A percentile compares a stretch with the other conserved stretches of the same genome.
Evolutionary conservation across 345 rosid genomes (phyloP).

Genomic region (Reutealis trisperma): DNA sequence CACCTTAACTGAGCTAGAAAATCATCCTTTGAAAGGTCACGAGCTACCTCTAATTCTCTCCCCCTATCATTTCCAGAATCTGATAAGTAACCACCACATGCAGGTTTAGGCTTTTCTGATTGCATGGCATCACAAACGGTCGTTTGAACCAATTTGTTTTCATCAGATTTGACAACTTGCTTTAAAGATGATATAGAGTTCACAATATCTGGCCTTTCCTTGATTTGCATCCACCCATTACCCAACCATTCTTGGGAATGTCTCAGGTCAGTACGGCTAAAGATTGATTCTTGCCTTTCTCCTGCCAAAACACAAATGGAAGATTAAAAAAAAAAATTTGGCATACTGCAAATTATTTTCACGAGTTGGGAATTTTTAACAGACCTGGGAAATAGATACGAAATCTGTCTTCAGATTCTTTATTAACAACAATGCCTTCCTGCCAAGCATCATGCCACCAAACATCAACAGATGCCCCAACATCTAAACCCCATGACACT

Average conservation of each 20-base stretch:
- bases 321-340: not conserved
- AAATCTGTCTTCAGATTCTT: constrained; percentile 52
- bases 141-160: constrained; percentile 30
- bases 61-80: constrained; percentile 25
- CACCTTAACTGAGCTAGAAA: constrained; percentile 59
- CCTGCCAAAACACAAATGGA: constrained; percentile 39
- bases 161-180: constrained; percentile 29
- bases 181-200: constrained; percentile 31
- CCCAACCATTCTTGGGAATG: constrained; percentile 71
- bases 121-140: constrained; percentile 17
- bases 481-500: constrained; percentile 27
- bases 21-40: constrained; percentile 58
- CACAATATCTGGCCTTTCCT: constrained; percentile 49
- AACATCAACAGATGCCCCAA: constrained; percentile 76
- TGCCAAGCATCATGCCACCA: constrained; percentile 91
- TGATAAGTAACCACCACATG: constrained; percentile 14
- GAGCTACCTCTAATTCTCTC: constrained; percentile 28
- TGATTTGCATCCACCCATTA: constrained; percentile 51
- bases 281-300: constrained; percentile 55
- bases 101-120: constrained; percentile 24
- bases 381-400: constrained; percentile 73
- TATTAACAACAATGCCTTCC: constrained; percentile 71
- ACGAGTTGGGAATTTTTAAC: constrained; percentile 16
- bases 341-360: not conserved
- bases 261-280: constrained; percentile 48